Conservation (phyloP, 192 early-diverging fungal genomes). For the Podila horticola region DNA sequence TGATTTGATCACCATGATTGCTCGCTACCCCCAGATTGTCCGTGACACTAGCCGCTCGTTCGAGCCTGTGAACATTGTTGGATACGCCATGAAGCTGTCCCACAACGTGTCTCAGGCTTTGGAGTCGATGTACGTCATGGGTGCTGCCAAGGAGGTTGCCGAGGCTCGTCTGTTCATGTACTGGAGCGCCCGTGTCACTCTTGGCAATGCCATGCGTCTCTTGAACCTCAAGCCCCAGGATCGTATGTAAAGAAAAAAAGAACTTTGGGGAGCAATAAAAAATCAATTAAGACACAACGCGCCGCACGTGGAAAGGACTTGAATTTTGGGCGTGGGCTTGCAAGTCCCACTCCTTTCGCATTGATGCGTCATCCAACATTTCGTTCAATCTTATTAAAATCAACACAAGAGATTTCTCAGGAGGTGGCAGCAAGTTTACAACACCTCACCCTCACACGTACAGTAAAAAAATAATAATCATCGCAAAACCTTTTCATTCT, state of each 20-base stretch:
- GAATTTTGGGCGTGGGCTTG: too few species aligned
- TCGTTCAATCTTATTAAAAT: too few species aligned
- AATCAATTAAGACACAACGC: too few species aligned
- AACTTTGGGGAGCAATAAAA: not conserved
- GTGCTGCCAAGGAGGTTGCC: slow-evolving; percentile 77
- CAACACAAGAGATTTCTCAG: too few species aligned
- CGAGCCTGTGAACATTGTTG: slow-evolving; percentile 90
- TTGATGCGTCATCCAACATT: too few species aligned
- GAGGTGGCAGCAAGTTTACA: too few species aligned
- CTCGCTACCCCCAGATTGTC: slow-evolving; percentile 89
- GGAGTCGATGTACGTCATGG: slow-evolving; percentile 81
- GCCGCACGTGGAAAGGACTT: too few species aligned
- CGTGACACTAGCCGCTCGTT: slow-evolving; percentile 67
- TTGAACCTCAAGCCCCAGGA: slow-evolving; percentile 87
- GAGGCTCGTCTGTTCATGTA: slow-evolving; percentile 91
- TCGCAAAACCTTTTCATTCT: not conserved
- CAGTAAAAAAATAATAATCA: not conserved
- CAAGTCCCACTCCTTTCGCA: too few species aligned
- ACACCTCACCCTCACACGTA: not conserved
- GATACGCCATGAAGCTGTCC: slow-evolving; percentile 84
- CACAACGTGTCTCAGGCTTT: slow-evolving; percentile 84
- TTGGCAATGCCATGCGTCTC: slow-evolving; percentile 87
- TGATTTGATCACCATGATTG: slow-evolving; percentile 79
- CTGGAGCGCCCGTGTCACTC: slow-evolving; percentile 81
- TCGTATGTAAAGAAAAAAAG: slow-evolving; percentile 79